Evolutionary conservation across 441 rosid genomes (phyloP).

Genomic region (Macaranga tanarius): DNA sequence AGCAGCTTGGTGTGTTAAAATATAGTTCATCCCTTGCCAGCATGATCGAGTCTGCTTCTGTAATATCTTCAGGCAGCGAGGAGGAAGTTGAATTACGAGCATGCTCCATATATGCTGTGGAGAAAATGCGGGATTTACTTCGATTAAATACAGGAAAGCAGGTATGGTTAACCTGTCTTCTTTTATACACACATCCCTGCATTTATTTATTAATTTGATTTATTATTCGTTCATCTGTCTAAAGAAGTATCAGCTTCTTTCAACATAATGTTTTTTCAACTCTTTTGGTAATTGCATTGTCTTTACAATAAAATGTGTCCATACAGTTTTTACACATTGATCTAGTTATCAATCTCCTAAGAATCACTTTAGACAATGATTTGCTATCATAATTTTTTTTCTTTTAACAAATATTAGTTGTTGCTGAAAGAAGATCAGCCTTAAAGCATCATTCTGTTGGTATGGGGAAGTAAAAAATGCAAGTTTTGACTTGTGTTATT

Average conservation of each 20-base stretch:
- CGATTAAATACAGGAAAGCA: slow-evolving; percentile 53
- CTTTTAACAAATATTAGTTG: background rate
- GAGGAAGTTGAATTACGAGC: slow-evolving; percentile 85
- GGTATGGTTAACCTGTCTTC: slow-evolving; percentile 34
- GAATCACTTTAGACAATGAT: no score
- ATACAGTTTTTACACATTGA: no score
- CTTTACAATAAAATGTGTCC: background rate
- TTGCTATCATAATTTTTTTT: no score
- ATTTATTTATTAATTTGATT: background rate
- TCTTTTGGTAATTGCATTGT: background rate
- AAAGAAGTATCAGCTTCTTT: background rate
- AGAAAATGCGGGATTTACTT: slow-evolving; percentile 66
- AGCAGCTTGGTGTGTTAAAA: slow-evolving; percentile 68
- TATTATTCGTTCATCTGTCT: background rate
- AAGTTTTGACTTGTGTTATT: background rate
- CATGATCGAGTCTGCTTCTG: slow-evolving; percentile 40
- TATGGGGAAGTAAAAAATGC: background rate
- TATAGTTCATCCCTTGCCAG: slow-evolving; percentile 54
- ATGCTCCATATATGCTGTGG: slow-evolving; percentile 76
- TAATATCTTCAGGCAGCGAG: slow-evolving; percentile 66
- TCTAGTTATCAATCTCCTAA: no score
- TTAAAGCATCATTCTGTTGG: background rate
- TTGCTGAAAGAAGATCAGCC: background rate
- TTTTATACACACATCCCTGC: background rate
- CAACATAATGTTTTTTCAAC: background rate